Evolutionary conservation across 1,284 basidiomycete species (phyloP), one percentile per base, ranked within the genome.

Genomic region (Malassezia japonica): DNA sequence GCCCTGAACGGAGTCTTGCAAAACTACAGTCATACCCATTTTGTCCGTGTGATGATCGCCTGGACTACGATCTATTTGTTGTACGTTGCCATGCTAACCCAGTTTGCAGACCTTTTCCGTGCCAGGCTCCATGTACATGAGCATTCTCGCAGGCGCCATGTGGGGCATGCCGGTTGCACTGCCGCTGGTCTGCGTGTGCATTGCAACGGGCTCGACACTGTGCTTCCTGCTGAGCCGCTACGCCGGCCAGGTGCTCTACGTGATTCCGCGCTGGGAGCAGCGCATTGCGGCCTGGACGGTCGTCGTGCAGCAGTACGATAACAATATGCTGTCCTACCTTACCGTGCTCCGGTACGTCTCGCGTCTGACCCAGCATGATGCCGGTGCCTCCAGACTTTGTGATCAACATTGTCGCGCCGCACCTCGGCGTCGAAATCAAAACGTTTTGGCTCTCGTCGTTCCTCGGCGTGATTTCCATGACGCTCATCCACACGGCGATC

Each of bases 61-160:
- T 76, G 70, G 61, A 42, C 72, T 15, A 50, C 67, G 52, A 85
- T 88, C 1, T 95, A 94, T 74, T 80, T 96, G 60, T 98, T 95
- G 88, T 91, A 73, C n/a, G 56, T 48, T 42, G 29, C 36, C 10
- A 38, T n/a, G 29, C 18, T 27, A 47, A 32, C 24, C 13, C 48
- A 52, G 50, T 33, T 34, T 96, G 4, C 92, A 98, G 78, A 87
- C 90, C 0, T 98, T 96, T 75, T 90, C 87, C 2, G 80, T 98
- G 5, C 92, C 92, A 0, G 92, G 92, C 0, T 92, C 88, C 20
- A 96, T 96, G 91, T 98, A 98, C 73, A 81, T 98, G 55, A 89
- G 87, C 44, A 95, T 96, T 68, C 82, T 96, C 7, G 90, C 87
- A 12, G 92, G 92, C 27, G 92, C 92, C 0, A 84, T 96, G 6